phyloP scores from a whole-genome alignment of 768 basidiomycete genomes.

The Lactarius tabidus region DNA sequence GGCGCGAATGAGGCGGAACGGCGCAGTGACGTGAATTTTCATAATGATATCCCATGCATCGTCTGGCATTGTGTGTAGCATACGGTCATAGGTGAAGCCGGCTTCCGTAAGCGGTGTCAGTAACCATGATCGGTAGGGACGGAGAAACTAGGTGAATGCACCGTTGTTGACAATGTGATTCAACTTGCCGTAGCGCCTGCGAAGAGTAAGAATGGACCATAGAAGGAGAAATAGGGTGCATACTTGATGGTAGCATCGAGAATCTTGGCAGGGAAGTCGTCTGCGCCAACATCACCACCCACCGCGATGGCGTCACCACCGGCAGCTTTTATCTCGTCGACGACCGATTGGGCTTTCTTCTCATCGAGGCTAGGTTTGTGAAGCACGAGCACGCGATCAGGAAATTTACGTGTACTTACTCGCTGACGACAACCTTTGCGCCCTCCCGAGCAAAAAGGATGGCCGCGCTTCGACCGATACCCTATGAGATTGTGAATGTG shows the following conservation, averaged over 20 bases:
- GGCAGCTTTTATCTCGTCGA: slow-evolving; percentile 63
- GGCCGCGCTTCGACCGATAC: slow-evolving; percentile 73
- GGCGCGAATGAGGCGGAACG: slow-evolving; percentile 79
- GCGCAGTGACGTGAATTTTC: slow-evolving; percentile 81
- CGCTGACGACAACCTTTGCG: slow-evolving; percentile 81
- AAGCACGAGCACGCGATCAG: slow-evolving; percentile 7
- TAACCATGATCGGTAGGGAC: neutral
- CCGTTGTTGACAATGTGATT: slow-evolving; percentile 87
- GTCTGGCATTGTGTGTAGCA: slow-evolving; percentile 84
- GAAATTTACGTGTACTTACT: slow-evolving; percentile 42
- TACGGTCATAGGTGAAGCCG: slow-evolving; percentile 80
- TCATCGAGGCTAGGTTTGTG: slow-evolving; percentile 57
- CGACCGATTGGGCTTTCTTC: slow-evolving; percentile 60
- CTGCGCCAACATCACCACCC: slow-evolving; percentile 75
- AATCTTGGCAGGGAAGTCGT: slow-evolving; percentile 77
- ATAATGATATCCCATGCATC: slow-evolving; percentile 78
- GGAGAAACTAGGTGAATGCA: slow-evolving; percentile 28
- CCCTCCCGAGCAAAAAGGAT: slow-evolving; percentile 80
- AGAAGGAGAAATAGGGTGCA: slow-evolving; percentile 30
- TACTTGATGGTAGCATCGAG: slow-evolving; percentile 72
- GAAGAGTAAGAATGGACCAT: neutral
- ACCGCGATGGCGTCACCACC: slow-evolving; percentile 75
- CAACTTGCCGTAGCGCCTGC: slow-evolving; percentile 74
- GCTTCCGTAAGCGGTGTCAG: slow-evolving; percentile 35
- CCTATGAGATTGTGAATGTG: slow-evolving; percentile 40